A percentile compares a stretch with the other conserved stretches of the same genome.
These are phyloP conservation scores for Rhinocladiella similis DNA, from an alignment of 2,329 filamentous ascomycete species.

Conservation along the genomic window DNA sequence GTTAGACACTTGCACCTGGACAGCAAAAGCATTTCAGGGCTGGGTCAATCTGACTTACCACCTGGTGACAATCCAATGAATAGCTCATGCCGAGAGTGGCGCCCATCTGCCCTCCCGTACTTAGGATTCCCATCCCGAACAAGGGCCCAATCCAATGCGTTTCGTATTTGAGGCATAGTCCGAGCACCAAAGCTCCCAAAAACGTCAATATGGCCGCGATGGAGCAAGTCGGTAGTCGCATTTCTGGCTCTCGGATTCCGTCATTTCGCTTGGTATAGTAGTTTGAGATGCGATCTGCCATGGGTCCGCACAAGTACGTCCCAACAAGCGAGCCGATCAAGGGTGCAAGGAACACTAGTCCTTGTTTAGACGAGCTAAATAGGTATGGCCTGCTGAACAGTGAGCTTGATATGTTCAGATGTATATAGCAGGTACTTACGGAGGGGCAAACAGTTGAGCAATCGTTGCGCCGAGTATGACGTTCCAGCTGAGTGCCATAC, in stretches of 20 bases:
- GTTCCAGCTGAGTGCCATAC: constrained; percentile 33
- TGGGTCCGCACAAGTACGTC: constrained; percentile 46
- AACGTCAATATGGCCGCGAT: constrained; percentile 58
- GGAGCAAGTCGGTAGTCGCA: constrained; percentile 57
- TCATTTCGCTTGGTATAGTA: constrained; percentile 53
- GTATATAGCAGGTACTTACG: constrained; percentile 5
- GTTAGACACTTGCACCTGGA: no score
- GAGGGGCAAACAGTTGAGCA: constrained; percentile 33
- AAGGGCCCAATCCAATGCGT: constrained; percentile 59
- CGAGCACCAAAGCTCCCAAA: constrained; percentile 58
- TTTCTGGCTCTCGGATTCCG: constrained; percentile 59
- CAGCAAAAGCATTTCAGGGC: no score
- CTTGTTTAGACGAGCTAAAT: constrained; percentile 29
- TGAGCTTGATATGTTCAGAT: no score
- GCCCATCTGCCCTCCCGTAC: constrained; percentile 28
- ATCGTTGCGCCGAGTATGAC: constrained; percentile 32
- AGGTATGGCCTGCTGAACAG: constrained; percentile 25
- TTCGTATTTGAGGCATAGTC: constrained; percentile 51
- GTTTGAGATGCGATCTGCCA: constrained; percentile 57
- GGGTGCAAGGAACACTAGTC: constrained; percentile 31
- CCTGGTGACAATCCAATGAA: background rate
- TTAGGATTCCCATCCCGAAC: constrained; percentile 48
- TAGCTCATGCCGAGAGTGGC: constrained; percentile 1
- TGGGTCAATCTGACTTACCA: no score
- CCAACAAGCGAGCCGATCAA: constrained; percentile 29